Evolutionary conservation across 1,284 basidiomycete genomes (phyloP).

Genomic region (Cutaneotrichosporon sp.): DNA sequence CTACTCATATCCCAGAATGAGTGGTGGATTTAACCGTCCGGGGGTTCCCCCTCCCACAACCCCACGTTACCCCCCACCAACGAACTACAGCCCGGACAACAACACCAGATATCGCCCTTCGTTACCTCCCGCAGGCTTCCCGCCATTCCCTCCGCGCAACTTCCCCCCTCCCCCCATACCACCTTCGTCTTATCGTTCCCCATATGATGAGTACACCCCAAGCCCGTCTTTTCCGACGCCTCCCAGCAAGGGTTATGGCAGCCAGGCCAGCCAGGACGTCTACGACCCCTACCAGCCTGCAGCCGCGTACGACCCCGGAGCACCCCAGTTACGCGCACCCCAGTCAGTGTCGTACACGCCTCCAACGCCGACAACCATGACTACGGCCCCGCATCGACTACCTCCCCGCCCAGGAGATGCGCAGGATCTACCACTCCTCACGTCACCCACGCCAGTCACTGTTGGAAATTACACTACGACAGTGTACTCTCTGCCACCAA

Average conservation of each 20-base stretch:
- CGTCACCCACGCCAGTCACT: conserved; percentile 27
- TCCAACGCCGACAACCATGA: conserved; percentile 1
- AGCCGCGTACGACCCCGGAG: conserved; percentile 25
- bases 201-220: conserved; percentile 20
- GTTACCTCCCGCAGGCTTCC: conserved; percentile 20
- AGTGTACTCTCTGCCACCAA: conserved; percentile 34
- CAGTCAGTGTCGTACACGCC: conserved; percentile 8
- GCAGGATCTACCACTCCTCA: conserved; percentile 29
- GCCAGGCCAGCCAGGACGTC: conserved; percentile 20
- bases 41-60: conserved; percentile 6
- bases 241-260: conserved; percentile 4
- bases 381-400: conserved; percentile 5
- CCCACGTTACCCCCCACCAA: conserved; percentile 1
- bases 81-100: conserved; percentile 14
- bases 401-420: conserved; percentile 4
- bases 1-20: conserved; percentile 19
- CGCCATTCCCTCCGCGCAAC: conserved; percentile 19
- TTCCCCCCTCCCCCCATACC: not conserved
- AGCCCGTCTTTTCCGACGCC: conserved; percentile 18
- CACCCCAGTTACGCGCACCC: conserved; percentile 10
- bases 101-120: conserved; percentile 9
- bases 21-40: conserved; percentile 11
- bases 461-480: conserved; percentile 27
- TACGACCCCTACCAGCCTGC: conserved; percentile 41
- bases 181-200: conserved; percentile 10